These are phyloP conservation scores for Phlebiopsis gigantea DNA, from an alignment of 768 basidiomycete genomes.

Conservation along the genomic window DNA sequence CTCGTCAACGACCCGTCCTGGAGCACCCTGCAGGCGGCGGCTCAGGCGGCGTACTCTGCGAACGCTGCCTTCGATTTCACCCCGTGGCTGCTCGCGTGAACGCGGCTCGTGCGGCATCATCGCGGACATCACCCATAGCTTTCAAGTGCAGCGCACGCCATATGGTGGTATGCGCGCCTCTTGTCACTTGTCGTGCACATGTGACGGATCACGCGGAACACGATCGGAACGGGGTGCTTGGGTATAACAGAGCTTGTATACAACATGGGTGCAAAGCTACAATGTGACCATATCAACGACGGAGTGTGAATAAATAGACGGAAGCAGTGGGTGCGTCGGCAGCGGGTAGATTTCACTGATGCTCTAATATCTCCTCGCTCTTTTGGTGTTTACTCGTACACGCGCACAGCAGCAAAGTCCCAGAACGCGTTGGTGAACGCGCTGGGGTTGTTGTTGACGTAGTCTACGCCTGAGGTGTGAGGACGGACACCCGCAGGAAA, in stretches of 20 bases:
- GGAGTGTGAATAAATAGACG: neutral
- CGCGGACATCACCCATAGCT: no score
- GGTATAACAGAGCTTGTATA: neutral
- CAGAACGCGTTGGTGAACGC: conserved; percentile 70
- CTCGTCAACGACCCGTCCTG: conserved; percentile 17
- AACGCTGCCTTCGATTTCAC: conserved; percentile 22
- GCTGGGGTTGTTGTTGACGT: conserved; percentile 59
- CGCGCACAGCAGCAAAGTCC: conserved; percentile 52
- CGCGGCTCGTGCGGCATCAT: neutral
- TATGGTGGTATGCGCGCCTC: no score
- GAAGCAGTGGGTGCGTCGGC: neutral
- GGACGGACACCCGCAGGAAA: neutral
- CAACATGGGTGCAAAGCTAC: neutral
- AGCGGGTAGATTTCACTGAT: neutral
- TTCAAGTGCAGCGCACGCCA: no score
- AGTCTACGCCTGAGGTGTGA: conserved; percentile 33
- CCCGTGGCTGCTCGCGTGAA: conserved; percentile 10
- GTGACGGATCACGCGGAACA: neutral
- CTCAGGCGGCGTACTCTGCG: conserved; percentile 13
- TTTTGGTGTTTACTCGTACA: conserved; percentile 30
- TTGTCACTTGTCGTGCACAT: no score
- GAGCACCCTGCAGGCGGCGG: conserved; percentile 16
- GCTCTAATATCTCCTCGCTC: neutral
- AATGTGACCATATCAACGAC: neutral
- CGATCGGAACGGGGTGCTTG: neutral